phyloP scores from a whole-genome alignment of 805 yeast genomes.

The Zygotorulaspora chibaensis region DNA sequence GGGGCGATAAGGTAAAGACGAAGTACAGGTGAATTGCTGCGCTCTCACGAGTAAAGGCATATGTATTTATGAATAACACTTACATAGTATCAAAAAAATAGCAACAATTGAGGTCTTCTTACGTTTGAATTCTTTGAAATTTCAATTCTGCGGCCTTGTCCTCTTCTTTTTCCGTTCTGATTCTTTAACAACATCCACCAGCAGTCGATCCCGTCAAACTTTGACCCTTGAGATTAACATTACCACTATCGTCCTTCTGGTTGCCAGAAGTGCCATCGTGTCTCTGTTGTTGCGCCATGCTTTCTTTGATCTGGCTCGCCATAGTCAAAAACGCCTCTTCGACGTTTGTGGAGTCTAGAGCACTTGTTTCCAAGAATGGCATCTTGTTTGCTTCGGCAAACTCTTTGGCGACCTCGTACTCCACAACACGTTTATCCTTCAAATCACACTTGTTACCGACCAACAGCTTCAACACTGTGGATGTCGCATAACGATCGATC shows the following conservation, averaged over 20 bases:
- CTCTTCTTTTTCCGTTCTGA: slow-evolving; percentile 1
- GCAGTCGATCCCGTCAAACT: slow-evolving; percentile 43
- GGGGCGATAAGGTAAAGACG: slow-evolving; percentile 37
- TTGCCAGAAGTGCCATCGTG: slow-evolving; percentile 20
- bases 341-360: slow-evolving; percentile 90
- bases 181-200: slow-evolving; percentile 45
- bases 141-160: not conserved
- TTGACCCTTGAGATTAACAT: slow-evolving; percentile 72
- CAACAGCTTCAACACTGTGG: slow-evolving; percentile 90
- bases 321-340: slow-evolving; percentile 98
- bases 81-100: slow-evolving; percentile 4
- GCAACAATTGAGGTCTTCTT: not conserved
- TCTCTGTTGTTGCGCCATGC: slow-evolving; percentile 69
- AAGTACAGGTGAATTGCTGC: slow-evolving; percentile 31
- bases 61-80: slow-evolving; percentile 7
- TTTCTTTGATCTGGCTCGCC: slow-evolving; percentile 97
- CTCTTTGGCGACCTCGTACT: slow-evolving; percentile 92
- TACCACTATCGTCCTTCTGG: slow-evolving; percentile 47
- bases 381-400: slow-evolving; percentile 89
- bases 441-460: slow-evolving; percentile 97
- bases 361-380: slow-evolving; percentile 95
- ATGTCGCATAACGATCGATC: slow-evolving; percentile 96
- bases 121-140: not conserved
- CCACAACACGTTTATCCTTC: slow-evolving; percentile 90
- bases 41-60: slow-evolving; percentile 3